A percentile compares a stretch with the other conserved stretches of the same genome.
Evolutionary conservation across 176 grass and related monocot species (phyloP).

Genomic region (Poa pratensis): DNA sequence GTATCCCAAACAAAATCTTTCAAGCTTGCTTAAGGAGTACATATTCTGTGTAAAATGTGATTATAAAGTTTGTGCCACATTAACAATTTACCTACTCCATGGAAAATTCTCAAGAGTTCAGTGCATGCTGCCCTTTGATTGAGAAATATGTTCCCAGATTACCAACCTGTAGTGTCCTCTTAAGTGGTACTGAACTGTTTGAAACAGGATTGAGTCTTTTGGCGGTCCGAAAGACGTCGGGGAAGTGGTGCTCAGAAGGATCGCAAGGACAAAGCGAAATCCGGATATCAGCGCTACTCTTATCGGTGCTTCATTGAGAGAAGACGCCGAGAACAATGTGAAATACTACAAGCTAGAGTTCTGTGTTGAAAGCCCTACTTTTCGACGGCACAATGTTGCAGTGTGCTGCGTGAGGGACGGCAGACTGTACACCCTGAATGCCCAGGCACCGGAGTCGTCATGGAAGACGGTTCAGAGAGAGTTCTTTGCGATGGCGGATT

Average conservation of each 20-base stretch:
- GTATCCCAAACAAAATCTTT: neutral
- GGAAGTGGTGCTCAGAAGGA: constrained; percentile 78
- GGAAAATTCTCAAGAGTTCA: neutral
- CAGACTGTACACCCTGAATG: constrained; percentile 88
- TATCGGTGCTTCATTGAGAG: constrained; percentile 61
- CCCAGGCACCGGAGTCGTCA: constrained; percentile 71
- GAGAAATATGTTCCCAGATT: neutral
- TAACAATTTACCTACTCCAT: neutral
- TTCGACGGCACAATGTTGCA: constrained; percentile 77
- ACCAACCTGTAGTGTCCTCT: neutral
- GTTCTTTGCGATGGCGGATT: constrained; percentile 83
- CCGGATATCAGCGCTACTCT: constrained; percentile 71
- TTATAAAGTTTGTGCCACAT: neutral
- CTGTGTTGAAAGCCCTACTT: constrained; percentile 63
- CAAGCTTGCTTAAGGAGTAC: neutral
- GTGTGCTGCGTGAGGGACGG: constrained; percentile 73
- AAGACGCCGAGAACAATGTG: constrained; percentile 54
- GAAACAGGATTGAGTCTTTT: constrained; percentile 75
- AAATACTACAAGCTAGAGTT: constrained; percentile 96
- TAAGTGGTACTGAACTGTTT: neutral
- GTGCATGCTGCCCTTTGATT: neutral
- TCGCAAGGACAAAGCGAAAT: constrained; percentile 68
- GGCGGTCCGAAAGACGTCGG: constrained; percentile 85
- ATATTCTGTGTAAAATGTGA: neutral
- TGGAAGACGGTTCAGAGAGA: constrained; percentile 61